Conservation (phyloP, 2,329 filamentous ascomycete genomes). For the Verticillium alfalfae region DNA sequence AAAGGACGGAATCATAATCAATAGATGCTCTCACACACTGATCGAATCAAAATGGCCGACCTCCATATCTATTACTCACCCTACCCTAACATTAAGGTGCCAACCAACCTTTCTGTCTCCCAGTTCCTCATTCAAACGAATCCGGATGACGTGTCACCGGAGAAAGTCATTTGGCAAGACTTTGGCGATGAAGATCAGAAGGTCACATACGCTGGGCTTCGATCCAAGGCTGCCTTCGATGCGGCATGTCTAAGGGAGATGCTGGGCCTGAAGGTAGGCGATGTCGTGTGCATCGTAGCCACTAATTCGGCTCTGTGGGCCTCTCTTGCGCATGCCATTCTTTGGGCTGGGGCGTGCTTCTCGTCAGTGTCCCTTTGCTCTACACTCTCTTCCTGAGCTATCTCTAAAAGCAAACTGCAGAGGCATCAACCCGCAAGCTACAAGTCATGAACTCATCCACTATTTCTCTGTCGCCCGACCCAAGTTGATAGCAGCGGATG, state of each 20-base stretch:
- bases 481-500: constrained; percentile 12
- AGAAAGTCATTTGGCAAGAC: constrained; percentile 14
- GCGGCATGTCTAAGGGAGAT: constrained; percentile 8
- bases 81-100: constrained; percentile 12
- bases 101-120: constrained; percentile 14
- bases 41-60: neutral
- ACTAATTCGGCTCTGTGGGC: constrained; percentile 15
- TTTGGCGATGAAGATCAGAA: constrained; percentile 11
- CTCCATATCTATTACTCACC: neutral
- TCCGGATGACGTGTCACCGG: constrained; percentile 15
- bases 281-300: constrained; percentile 15
- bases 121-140: constrained; percentile 16
- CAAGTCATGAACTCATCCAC: constrained; percentile 15
- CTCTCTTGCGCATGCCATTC: constrained; percentile 11
- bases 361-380: constrained; percentile 5
- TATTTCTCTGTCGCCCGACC: constrained; percentile 14
- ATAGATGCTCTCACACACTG: too few species aligned
- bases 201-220: constrained; percentile 12
- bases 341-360: constrained; percentile 17
- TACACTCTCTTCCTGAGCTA: neutral
- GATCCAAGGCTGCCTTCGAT: constrained; percentile 10
- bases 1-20: too few species aligned
- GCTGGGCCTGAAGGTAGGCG: constrained; percentile 6
- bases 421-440: constrained; percentile 16
- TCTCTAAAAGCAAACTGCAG: neutral